Evolutionary conservation across 192 early-diverging fungal genomes (phyloP).

Genomic region (Phycomyces blakesleeanus): DNA sequence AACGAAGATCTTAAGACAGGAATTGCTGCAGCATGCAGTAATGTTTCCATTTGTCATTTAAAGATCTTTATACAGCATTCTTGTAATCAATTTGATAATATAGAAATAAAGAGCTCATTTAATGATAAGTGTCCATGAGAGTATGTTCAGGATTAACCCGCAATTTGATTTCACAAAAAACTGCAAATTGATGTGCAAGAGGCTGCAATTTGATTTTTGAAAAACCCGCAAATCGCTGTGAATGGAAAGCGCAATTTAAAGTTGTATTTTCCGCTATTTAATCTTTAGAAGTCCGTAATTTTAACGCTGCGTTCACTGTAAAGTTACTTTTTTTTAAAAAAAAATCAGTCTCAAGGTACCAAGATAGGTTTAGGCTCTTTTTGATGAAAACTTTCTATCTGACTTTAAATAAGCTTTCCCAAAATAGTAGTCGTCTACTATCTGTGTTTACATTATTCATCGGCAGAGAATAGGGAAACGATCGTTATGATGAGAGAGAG

Average conservation of each 20-base stretch:
- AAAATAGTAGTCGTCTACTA: too few species aligned
- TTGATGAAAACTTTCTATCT: too few species aligned
- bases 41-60: slow-evolving; percentile 7
- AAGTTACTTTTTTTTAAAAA: too few species aligned
- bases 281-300: background rate
- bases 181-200: too few species aligned
- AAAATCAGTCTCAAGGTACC: too few species aligned
- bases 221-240: background rate
- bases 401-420: too few species aligned
- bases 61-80: slow-evolving; percentile 10
- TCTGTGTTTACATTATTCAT: too few species aligned
- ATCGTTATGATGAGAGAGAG: too few species aligned
- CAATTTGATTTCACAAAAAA: slow-evolving; percentile 5
- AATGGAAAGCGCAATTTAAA: slow-evolving; percentile 1
- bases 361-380: too few species aligned
- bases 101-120: slow-evolving; percentile 4
- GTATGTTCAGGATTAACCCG: background rate
- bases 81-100: slow-evolving; percentile 15
- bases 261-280: background rate
- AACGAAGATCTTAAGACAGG: slow-evolving; percentile 13
- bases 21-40: slow-evolving; percentile 8
- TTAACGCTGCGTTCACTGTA: too few species aligned
- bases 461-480: too few species aligned
- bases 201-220: background rate
- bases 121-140: background rate